phyloP scores from a whole-genome alignment of 1,284 basidiomycete genomes.

The Fomitopsis palustris region DNA sequence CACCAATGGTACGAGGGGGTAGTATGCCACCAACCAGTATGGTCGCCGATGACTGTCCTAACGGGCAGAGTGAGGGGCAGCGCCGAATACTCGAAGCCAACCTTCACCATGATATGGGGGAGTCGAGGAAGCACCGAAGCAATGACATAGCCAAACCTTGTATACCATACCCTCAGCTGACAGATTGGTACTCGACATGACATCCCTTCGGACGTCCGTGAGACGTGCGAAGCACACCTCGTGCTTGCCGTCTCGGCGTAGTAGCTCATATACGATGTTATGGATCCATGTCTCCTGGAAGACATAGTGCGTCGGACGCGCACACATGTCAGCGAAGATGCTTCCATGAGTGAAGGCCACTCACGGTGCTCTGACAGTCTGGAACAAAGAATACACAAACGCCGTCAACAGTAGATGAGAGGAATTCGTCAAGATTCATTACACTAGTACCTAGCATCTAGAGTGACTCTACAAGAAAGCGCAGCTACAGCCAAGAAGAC shows the following conservation, averaged over 20 bases:
- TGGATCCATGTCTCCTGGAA: background rate
- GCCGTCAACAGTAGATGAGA: too few species aligned
- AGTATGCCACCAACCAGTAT: too few species aligned
- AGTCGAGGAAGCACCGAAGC: background rate
- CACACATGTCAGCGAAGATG: too few species aligned
- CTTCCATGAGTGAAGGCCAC: too few species aligned
- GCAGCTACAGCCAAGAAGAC: constrained; percentile 8
- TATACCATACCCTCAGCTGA: background rate
- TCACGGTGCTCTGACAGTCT: too few species aligned
- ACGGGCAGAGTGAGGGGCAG: background rate
- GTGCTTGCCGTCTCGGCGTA: background rate
- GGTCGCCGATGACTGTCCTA: too few species aligned
- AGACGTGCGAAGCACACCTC: background rate
- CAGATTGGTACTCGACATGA: background rate
- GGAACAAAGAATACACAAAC: too few species aligned
- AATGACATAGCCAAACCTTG: background rate
- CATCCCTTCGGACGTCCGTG: background rate
- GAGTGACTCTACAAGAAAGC: constrained; percentile 28
- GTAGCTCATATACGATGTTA: too few species aligned
- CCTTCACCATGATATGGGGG: background rate
- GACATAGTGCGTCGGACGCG: too few species aligned
- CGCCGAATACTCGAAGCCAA: background rate
- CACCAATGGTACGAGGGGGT: background rate
- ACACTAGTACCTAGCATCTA: background rate
- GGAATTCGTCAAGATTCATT: background rate